phyloP scores from a whole-genome alignment of 2,329 filamentous ascomycete genomes.

The Emergomyces pasteurianus region DNA sequence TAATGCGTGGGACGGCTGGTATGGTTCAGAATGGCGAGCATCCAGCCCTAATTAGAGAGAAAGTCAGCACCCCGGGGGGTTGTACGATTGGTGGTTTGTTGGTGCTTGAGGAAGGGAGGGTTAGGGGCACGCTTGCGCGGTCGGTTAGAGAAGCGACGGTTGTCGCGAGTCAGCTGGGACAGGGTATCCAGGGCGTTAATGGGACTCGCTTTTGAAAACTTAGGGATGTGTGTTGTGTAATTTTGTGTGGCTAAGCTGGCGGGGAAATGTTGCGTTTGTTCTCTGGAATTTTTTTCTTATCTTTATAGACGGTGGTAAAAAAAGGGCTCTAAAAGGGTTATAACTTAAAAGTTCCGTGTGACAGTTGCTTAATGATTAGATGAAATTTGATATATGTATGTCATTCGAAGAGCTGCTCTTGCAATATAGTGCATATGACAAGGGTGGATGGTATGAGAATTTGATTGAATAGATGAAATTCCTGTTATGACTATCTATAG shows the following conservation, averaged over 20 bases:
- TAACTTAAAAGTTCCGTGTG: background rate
- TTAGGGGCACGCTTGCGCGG: conserved; percentile 42
- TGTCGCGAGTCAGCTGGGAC: conserved; percentile 43
- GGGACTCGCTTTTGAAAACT: conserved; percentile 23
- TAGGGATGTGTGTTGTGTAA: background rate
- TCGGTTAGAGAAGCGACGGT: conserved; percentile 50
- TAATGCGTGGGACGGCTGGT: conserved; percentile 47
- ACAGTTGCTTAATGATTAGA: background rate
- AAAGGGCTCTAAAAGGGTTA: background rate
- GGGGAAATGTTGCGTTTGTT: background rate
- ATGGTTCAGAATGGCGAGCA: conserved; percentile 49
- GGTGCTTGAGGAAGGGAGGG: conserved; percentile 46
- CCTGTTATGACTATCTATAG: background rate
- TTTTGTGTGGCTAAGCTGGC: background rate
- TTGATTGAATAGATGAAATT: background rate
- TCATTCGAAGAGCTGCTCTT: background rate
- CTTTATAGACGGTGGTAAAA: background rate
- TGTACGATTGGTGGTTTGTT: conserved; percentile 52
- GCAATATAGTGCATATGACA: background rate
- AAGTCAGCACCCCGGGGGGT: conserved; percentile 50
- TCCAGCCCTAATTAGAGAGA: conserved; percentile 47
- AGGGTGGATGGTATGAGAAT: background rate
- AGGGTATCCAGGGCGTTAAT: conserved; percentile 42
- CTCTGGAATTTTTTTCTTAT: background rate
- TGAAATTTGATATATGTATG: background rate